Base-by-base conservation (phyloP, 2,329 filamentous ascomycete genomes). In the Sporothrix pseudoabietina region DNA sequence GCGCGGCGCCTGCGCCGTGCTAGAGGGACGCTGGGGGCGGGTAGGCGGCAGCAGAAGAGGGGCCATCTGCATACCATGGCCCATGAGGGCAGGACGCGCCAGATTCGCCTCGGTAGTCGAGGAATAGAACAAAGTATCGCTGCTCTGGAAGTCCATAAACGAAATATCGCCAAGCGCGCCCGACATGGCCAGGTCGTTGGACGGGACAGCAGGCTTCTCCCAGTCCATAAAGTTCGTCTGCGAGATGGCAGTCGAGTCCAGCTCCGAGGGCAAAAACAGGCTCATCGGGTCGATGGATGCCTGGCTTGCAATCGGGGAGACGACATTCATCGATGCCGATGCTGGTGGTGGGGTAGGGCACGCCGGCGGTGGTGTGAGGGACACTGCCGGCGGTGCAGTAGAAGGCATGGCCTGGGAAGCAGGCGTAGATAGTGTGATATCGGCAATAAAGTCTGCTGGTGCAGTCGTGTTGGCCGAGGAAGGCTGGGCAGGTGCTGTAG, bases 1-100 rank as follows among this genome's bases (percentile, higher is more conserved):
- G 32, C 83, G 80, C 3, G 79, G 72, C 4, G 76, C 73, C 30
- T 75, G 69, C 0, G 76, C 71, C 3, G 65, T 69, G 3, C 73
- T 74, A 0, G 71, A 75, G 0, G 77, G 78, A 30, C 79, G 77
- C 76, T 79, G 73, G 72, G 77, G 74, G 4, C 73, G 73, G 3
- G 74, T 41, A 1, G 57, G n/a, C 14, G 69, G 71, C 49, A 30
- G 9, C 19, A 63, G 63, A 52, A 69, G 39, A 19, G 55, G 55
- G 7, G 57, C 59, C 39, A 47, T 61, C n/a, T 69, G 16, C 35
- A 26, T 9, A 26, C 35, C 55, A 49, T 76, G 75, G 30, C 80
- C 78, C 57, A 78, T 84, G 74, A 85, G 80, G 6, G 78, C 75
- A 26, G 84, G 83, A 72, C 80, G 75, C 16, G 32, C n/a, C 26